Percentiles rank a stretch among this genome's conserved stretches.
phyloP scores from a whole-genome alignment of 495 filamentous ascomycete genomes.

The Hypoxylon rickii region DNA sequence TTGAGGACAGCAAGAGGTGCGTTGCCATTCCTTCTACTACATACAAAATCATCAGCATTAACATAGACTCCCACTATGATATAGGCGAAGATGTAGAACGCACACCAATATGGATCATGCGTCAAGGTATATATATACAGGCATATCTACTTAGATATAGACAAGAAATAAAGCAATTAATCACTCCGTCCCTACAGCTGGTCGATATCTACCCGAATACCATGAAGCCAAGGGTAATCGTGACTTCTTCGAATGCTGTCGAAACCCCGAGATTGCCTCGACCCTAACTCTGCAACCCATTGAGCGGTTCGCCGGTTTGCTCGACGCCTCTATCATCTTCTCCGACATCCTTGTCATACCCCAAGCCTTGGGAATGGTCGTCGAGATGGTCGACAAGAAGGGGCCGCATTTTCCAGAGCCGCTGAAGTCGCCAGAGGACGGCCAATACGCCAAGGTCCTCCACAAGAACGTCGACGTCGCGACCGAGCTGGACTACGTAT shows the following conservation, averaged over 20 bases:
- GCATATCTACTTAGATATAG: not conserved
- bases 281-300: constrained; percentile 92
- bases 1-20: constrained; percentile 86
- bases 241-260: constrained; percentile 98
- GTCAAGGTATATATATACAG: constrained; percentile 69
- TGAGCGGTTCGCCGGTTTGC: constrained; percentile 83
- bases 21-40: constrained; percentile 19
- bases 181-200: constrained; percentile 61
- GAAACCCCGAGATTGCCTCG: constrained; percentile 87
- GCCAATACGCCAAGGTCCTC: constrained; percentile 79
- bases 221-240: constrained; percentile 85
- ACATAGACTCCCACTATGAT: constrained; percentile 24
- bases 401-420: constrained; percentile 92
- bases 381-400: constrained; percentile 96
- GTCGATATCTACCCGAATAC: constrained; percentile 97
- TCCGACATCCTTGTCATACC: constrained; percentile 97
- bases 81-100: constrained; percentile 86
- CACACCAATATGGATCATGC: constrained; percentile 97
- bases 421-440: constrained; percentile 73
- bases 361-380: constrained; percentile 94
- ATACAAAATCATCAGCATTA: constrained; percentile 30
- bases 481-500: constrained; percentile 86
- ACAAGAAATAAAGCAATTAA: not conserved
- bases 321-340: constrained; percentile 99
- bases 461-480: constrained; percentile 79